A percentile compares a stretch with the other conserved stretches of the same genome.
Evolutionary conservation across 2,329 filamentous ascomycete genomes (phyloP).

Genomic region (Madurella fahalii): DNA sequence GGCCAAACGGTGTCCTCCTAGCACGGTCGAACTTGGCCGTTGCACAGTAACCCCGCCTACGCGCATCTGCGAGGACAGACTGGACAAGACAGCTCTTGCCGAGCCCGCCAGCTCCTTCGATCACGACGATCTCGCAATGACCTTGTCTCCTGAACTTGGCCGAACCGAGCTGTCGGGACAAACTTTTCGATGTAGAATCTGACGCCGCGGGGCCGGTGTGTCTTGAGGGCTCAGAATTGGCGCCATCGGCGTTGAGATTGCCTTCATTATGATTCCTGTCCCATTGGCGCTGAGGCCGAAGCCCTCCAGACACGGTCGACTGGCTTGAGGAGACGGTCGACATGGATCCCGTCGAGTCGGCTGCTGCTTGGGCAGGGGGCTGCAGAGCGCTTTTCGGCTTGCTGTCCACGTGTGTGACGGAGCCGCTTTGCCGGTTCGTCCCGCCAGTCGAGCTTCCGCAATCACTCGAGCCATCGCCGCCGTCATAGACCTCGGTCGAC

Average conservation of each 20-base stretch:
- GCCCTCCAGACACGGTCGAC: constrained; percentile 35
- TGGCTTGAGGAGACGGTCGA: constrained; percentile 47
- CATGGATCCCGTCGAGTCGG: constrained; percentile 39
- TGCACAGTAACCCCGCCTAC: constrained; percentile 60
- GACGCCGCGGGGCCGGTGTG: constrained; percentile 34
- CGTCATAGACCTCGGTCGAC: constrained; percentile 47
- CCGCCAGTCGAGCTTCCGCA: constrained; percentile 56
- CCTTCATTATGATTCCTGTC: constrained; percentile 51
- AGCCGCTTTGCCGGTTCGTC: constrained; percentile 45
- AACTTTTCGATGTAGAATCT: constrained; percentile 43
- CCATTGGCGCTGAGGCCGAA: constrained; percentile 43
- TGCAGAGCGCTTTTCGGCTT: constrained; percentile 38
- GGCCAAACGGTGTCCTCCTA: constrained; percentile 57
- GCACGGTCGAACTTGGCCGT: constrained; percentile 64
- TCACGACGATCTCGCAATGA: constrained; percentile 59
- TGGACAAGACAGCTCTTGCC: constrained; percentile 64
- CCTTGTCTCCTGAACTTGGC: constrained; percentile 58
- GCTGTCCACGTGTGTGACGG: constrained; percentile 45
- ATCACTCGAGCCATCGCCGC: constrained; percentile 55
- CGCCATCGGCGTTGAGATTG: constrained; percentile 44
- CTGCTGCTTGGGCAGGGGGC: constrained; percentile 36
- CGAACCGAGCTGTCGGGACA: constrained; percentile 52
- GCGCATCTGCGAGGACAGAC: constrained; percentile 57
- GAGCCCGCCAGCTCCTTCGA: constrained; percentile 60
- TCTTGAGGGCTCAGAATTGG: constrained; percentile 38